Evolutionary conservation across 2,329 filamentous ascomycete genomes (phyloP), one percentile per base, ranked within the genome.

Genomic region (Chaetomium olivaceum): DNA sequence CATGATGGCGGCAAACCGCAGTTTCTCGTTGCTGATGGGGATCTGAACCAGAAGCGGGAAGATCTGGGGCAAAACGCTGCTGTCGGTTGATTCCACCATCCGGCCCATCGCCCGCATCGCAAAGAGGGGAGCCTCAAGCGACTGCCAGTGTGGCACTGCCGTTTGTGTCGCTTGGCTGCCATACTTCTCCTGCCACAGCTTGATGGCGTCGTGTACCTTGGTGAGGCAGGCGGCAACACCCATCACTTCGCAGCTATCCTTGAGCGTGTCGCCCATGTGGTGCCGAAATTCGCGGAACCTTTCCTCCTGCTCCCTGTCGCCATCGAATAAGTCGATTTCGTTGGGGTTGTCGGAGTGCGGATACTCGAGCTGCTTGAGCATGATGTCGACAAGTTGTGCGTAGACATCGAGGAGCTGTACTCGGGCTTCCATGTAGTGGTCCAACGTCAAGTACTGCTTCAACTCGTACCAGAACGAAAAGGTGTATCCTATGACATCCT

Each of bases 1-100:
- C 93, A 99, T 97, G 74, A 98, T 97, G 6, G 94, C 94, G 68
- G 96, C 94, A 78, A 99, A 99, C 8, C 93, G 92, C n/a, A 99
- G 86, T 81, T 98, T 99, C 78, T 98, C 92, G 73, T 99, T 95
- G 74, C 99, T 95, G 74, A 91, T 89, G 0, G 95, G 95, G 67
- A 99, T 96, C 75, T 96, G 91, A 12, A 97, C 92, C 68, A 99
- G 88, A 64, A 99, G 83, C 21, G 93, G 93, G 80, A 99, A 97
- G 19, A 99, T 88, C 74, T 94, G 91, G 3, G 93, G 91, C 50
- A 99, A 83, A 72, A 99, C 91, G 48, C 92, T 88, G 70, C 84
- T 89, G 77, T 99, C 95, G 58, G 96, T 91, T 65, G 89, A 89
- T 63, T 94, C 90, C 14, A 99, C 94, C 92, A 98, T 97, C 65